Base-by-base conservation (phyloP, 2,329 filamentous ascomycete genomes). In the Aspergillus thermomutatus region DNA sequence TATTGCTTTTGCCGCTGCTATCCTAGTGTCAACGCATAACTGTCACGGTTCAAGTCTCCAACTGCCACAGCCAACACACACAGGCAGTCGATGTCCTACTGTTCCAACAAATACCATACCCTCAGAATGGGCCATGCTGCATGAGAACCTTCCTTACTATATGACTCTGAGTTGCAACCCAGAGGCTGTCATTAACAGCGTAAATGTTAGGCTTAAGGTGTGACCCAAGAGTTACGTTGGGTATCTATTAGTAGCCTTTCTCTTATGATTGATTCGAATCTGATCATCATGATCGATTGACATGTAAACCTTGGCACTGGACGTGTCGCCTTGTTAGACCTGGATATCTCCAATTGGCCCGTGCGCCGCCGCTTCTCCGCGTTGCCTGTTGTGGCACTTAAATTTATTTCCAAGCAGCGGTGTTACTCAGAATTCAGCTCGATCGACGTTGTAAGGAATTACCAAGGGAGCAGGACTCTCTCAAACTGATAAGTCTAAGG, bases 81-180 rank as follows among this genome's bases (percentile, higher is more conserved):
- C n/a, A 4, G 19, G 45, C 14, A 54, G 49, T 25, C 31, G 48
- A 43, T 37, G 27, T n/a, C 26, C 54, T 10, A 34, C 34, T 21
- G 17, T 10, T 48, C 19, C 41, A 1, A 28, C 27, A 17, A 26
- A 53, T 14, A 25, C 4, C 26, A 50, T 53, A 3, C 49, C 51
- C 10, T 8, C 43, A 9, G 51, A 7, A 23, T 61, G 57, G 60
- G 6, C 21, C 3, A 47, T 5, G 1, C 26, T 64, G 17, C 37
- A 57, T 3, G 31, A 61, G 5, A 40, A 61, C 4, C 23, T 64
- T 6, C 49, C 56, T 11, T 63, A 61, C 19, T 64, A 61, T 46
- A 59, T 64, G 17, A 61, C 47, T 19, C 41, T 64, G 25, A 63
- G 62, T 31, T 61, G 59, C 26, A 57, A 27, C 17, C 60, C 57